A percentile compares a stretch with the other conserved stretches of the same genome.
Evolutionary conservation across 164 flowering plant genomes (phyloP).

Genomic region (Aristolochia fimbriata): DNA sequence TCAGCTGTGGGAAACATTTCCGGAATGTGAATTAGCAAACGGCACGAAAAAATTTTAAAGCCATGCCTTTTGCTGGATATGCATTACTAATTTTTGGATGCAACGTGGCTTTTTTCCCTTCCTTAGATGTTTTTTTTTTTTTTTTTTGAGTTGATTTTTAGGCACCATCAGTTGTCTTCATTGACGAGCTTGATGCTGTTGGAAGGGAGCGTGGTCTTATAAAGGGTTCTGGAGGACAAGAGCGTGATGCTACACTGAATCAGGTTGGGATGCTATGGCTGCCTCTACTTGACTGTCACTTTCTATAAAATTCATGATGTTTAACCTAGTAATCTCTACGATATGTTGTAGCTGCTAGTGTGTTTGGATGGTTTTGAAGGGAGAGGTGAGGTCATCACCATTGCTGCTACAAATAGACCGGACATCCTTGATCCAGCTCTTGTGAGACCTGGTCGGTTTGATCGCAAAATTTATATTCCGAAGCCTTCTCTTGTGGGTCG

Average conservation of each 20-base stretch:
- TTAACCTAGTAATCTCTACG: not conserved
- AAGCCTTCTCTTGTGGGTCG: conserved; percentile 86
- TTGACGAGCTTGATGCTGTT: conserved; percentile 98
- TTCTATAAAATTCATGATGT: not conserved
- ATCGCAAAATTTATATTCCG: conserved; percentile 76
- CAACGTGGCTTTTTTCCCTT: too few species aligned
- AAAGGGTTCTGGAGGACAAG: conserved; percentile 97
- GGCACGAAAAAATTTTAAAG: too few species aligned
- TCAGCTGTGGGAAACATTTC: too few species aligned
- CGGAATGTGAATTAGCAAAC: too few species aligned
- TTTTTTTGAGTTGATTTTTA: conserved; percentile 11
- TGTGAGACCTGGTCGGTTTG: conserved; percentile 93
- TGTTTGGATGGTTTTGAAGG: conserved; percentile 99
- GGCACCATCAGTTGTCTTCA: conserved; percentile 98
- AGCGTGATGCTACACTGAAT: conserved; percentile 98
- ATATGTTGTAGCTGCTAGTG: conserved; percentile 66
- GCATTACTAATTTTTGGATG: too few species aligned
- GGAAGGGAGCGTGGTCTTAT: conserved; percentile 95
- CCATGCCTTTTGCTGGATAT: too few species aligned
- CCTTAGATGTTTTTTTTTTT: not conserved
- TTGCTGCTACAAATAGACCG: conserved; percentile 95
- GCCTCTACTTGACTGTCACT: not conserved
- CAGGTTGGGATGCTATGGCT: conserved; percentile 40
- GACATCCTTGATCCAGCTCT: conserved; percentile 97
- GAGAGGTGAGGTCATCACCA: conserved; percentile 88